Conservation (phyloP, 129 eudicot species). For the Artemisia tridentata region DNA sequence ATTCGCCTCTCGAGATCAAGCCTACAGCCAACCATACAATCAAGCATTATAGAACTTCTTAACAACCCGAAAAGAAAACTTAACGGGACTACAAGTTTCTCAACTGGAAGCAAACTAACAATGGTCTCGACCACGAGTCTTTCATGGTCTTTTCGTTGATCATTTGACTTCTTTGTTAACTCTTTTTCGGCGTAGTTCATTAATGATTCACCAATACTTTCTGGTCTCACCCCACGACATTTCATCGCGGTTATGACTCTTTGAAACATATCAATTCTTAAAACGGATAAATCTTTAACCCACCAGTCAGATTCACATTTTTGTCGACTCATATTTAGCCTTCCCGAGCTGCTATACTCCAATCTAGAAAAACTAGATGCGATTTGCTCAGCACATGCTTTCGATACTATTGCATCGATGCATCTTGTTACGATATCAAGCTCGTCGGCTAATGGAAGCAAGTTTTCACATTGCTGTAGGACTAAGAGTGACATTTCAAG, state of each 20-base stretch:
- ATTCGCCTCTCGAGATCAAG: slow-evolving; percentile 91
- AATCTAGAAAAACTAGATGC: slow-evolving; percentile 87
- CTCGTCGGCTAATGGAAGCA: slow-evolving; percentile 92
- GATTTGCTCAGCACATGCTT: slow-evolving; percentile 93
- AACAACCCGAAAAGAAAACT: slow-evolving; percentile 86
- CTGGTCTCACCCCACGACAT: slow-evolving; percentile 93
- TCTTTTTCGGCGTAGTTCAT: slow-evolving; percentile 74
- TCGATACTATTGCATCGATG: slow-evolving; percentile 88
- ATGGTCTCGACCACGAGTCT: slow-evolving; percentile 74
- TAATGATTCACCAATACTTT: slow-evolving; percentile 85
- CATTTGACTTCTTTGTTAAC: slow-evolving; percentile 54
- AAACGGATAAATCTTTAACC: slow-evolving; percentile 82
- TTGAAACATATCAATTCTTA: slow-evolving; percentile 71
- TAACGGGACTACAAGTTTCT: slow-evolving; percentile 69
- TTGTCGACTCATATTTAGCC: slow-evolving; percentile 78
- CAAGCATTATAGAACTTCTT: slow-evolving; percentile 78
- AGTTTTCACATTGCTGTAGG: slow-evolving; percentile 69
- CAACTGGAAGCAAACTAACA: slow-evolving; percentile 76
- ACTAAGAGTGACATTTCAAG: slow-evolving; percentile 88
- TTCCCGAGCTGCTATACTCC: slow-evolving; percentile 90
- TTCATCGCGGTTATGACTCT: slow-evolving; percentile 90
- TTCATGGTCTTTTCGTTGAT: slow-evolving; percentile 46
- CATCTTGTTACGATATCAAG: slow-evolving; percentile 61
- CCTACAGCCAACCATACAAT: slow-evolving; percentile 63
- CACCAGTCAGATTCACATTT: slow-evolving; percentile 95